Evolutionary conservation across 179 eudicot species (phyloP), one percentile per base, ranked within the genome.

Genomic region (Silene coronaria): DNA sequence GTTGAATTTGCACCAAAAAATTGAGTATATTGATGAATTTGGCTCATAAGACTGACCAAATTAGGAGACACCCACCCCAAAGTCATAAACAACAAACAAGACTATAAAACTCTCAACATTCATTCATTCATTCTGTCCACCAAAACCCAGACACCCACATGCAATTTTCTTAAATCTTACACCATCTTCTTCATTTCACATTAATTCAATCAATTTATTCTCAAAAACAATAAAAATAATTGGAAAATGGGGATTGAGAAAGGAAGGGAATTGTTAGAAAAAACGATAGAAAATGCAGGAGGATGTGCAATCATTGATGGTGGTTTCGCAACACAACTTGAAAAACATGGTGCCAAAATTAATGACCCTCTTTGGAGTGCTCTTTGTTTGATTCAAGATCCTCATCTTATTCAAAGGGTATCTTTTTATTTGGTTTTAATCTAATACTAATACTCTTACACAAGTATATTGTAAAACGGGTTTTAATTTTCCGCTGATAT

Each of bases 311-410:
- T 91, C 17, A 80, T 91, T 24, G 97, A 90, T 55, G 97, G 97
- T 0, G 97, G 97, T 22, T 82, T 91, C 27, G 90, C 96, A 8
- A 91, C 96, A 21, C 96, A 92, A 67, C 89, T 92, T 36, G 96
- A 90, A 77, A 73, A 57, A 8, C 92, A 90, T 75, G 96, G 97
- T 0, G 96, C 97, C 67, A 84, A n/a, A n/a, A n/a, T 92, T 65
- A 87, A 88, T 27, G 96, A 92, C 64, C 83, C 91, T 76, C 88
- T 92, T 28, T 92, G 96, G 96, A 90, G 91, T 72, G 96, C 97
- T 13, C 80, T 88, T 28, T 92, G 91, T 74, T 85, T 92, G 73
- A 91, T 92, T 71, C 81, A 89, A 34, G 81, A 87, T 17, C 91
- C 97, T 32, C 59, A 85, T 72, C 91, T 92, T 81, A 81, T 91